phyloP scores from a whole-genome alignment of 176 grass and related monocot genomes.

The Musa beccarii region DNA sequence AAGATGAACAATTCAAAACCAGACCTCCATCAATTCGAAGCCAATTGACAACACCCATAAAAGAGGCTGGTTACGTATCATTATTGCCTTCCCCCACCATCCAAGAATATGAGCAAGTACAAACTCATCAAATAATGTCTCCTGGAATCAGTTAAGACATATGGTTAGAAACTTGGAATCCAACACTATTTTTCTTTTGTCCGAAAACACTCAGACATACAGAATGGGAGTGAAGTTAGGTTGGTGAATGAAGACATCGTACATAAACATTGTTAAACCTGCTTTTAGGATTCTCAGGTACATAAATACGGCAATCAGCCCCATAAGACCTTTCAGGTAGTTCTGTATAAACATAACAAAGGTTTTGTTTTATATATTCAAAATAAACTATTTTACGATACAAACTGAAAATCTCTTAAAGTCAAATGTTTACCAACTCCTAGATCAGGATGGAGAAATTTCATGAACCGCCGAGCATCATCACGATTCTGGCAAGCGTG shows the following conservation, averaged over 20 bases:
- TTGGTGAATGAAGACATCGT: conserved; percentile 66
- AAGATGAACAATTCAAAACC: not conserved
- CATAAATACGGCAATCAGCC: conserved; percentile 90
- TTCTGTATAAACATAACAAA: conserved; percentile 40
- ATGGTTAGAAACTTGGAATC: conserved; percentile 53
- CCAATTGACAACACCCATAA: conserved; percentile 96
- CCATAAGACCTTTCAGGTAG: conserved; percentile 98
- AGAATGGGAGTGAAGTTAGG: conserved; percentile 28
- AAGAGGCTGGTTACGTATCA: conserved; percentile 99
- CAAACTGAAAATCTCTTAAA: conserved; percentile 12
- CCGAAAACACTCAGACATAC: conserved; percentile 8
- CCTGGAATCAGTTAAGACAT: conserved; percentile 78
- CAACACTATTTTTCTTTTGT: not conserved
- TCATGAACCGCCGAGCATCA: conserved; percentile 95
- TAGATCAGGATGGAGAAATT: conserved; percentile 87
- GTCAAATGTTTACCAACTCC: conserved; percentile 65
- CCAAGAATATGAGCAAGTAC: conserved; percentile 94
- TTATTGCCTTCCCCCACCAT: conserved; percentile 99
- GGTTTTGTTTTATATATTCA: conserved; percentile 21
- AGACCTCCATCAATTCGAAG: conserved; percentile 96
- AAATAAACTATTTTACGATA: conserved; percentile 8
- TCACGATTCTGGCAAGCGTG: conserved; percentile 61
- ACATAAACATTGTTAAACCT: conserved; percentile 99
- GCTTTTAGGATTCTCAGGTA: conserved; percentile 88
- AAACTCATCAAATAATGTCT: conserved; percentile 99